phyloP scores from a whole-genome alignment of 306 rosid genomes.

The Sechiopsis laciniata region DNA sequence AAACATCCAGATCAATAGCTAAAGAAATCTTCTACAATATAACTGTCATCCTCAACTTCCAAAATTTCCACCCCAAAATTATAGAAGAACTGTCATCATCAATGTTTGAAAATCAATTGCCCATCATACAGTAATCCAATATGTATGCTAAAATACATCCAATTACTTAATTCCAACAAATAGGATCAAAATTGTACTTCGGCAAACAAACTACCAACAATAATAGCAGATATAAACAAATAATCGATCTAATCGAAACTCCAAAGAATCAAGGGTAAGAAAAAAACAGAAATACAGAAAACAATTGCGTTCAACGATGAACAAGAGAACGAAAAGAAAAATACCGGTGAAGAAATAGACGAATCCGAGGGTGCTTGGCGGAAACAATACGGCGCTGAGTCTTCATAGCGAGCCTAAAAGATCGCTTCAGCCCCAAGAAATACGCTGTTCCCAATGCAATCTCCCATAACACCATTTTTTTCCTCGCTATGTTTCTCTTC shows the following conservation, averaged over 20 bases:
- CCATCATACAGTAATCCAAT: too few relatives aligned
- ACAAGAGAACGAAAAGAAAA: neutral
- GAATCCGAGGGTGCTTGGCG: constrained; percentile 55
- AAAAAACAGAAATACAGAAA: neutral
- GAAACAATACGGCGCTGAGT: constrained; percentile 61
- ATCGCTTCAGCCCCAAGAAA: constrained; percentile 76
- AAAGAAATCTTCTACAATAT: too few relatives aligned
- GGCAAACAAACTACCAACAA: neutral
- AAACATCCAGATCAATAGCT: too few relatives aligned
- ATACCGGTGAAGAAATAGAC: constrained; percentile 66
- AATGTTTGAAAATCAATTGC: too few relatives aligned
- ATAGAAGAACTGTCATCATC: too few relatives aligned
- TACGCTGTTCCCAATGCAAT: constrained; percentile 80
- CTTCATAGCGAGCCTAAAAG: constrained; percentile 61
- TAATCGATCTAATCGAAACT: neutral
- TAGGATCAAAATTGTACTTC: neutral
- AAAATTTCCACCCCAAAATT: too few relatives aligned
- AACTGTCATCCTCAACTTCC: too few relatives aligned
- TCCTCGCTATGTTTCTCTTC: neutral
- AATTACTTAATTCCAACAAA: too few relatives aligned
- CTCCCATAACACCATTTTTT: constrained; percentile 90
- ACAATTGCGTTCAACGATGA: neutral
- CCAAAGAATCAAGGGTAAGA: neutral
- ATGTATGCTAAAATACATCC: too few relatives aligned
- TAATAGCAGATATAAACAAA: neutral